Conservation (phyloP, 495 filamentous ascomycete species). For the Aspergillus haitiensis region DNA sequence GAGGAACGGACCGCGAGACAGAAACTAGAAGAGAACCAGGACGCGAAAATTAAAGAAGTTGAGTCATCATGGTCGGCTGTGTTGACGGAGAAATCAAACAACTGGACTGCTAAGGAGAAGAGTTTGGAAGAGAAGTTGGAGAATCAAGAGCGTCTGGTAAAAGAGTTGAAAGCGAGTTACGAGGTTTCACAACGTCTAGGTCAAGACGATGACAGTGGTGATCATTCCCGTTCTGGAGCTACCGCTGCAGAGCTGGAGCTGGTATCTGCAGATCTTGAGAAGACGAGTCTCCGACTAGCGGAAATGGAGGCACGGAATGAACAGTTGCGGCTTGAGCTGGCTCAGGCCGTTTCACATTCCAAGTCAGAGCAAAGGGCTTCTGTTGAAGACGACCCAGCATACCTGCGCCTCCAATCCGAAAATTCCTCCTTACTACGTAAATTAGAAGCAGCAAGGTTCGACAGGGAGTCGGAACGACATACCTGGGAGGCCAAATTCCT, state of each 20-base stretch:
- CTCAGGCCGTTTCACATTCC: slow-evolving; percentile 77
- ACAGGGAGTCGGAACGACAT: slow-evolving; percentile 75
- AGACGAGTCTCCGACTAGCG: slow-evolving; percentile 80
- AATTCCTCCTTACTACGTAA: slow-evolving; percentile 87
- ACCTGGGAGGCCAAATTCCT: slow-evolving; percentile 68
- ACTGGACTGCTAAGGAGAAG: slow-evolving; percentile 94
- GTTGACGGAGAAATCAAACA: slow-evolving; percentile 90
- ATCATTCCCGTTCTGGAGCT: slow-evolving; percentile 57
- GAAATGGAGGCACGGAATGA: slow-evolving; percentile 95
- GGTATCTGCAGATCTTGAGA: slow-evolving; percentile 84
- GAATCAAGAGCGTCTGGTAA: slow-evolving; percentile 87
- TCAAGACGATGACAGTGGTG: slow-evolving; percentile 64
- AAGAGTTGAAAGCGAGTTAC: slow-evolving; percentile 94
- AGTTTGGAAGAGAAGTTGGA: slow-evolving; percentile 89
- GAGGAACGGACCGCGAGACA: slow-evolving; percentile 70
- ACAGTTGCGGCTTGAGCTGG: slow-evolving; percentile 84
- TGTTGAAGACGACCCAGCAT: slow-evolving; percentile 84
- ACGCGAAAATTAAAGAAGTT: slow-evolving; percentile 77
- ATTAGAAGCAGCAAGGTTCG: slow-evolving; percentile 76
- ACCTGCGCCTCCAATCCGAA: slow-evolving; percentile 82
- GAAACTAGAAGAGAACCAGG: slow-evolving; percentile 72
- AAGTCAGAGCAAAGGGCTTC: slow-evolving; percentile 55
- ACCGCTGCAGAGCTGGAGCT: slow-evolving; percentile 91
- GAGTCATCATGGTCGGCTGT: slow-evolving; percentile 90
- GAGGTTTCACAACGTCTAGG: slow-evolving; percentile 92